Evolutionary conservation across 1,284 basidiomycete species (phyloP).

Genomic region (Mycena sp.): DNA sequence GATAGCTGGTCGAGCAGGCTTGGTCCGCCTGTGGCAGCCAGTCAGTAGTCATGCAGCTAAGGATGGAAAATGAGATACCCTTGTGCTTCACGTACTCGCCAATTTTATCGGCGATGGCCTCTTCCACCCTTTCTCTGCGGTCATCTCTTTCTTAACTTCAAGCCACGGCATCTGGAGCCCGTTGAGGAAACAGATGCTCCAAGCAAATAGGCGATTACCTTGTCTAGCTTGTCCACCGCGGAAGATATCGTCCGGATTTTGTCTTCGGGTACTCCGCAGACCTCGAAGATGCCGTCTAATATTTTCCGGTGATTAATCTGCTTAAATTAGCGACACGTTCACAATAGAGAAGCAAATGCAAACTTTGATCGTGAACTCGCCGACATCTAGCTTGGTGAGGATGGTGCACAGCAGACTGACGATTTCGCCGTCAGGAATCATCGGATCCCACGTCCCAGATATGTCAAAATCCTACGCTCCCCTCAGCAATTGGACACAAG

Average conservation of each 20-base stretch:
- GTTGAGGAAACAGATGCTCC: background rate
- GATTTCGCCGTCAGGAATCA: slow-evolving; percentile 97
- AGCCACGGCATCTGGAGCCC: slow-evolving; percentile 78
- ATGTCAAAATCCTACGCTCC: slow-evolving; percentile 92
- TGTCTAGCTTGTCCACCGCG: slow-evolving; percentile 99
- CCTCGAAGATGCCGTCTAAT: slow-evolving; percentile 96
- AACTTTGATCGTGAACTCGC: slow-evolving; percentile 95
- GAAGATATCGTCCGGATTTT: slow-evolving; percentile 97
- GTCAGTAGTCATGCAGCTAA: background rate
- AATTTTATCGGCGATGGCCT: slow-evolving; percentile 91
- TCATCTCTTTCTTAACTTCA: slow-evolving; percentile 97
- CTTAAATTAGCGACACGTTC: background rate
- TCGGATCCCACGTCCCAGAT: slow-evolving; percentile 92
- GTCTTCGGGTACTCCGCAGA: slow-evolving; percentile 93
- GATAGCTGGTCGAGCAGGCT: slow-evolving; percentile 83
- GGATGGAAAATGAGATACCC: slow-evolving; percentile 55
- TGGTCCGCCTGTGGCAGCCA: slow-evolving; percentile 66
- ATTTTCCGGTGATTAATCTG: slow-evolving; percentile 97
- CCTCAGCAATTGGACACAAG: slow-evolving; percentile 23
- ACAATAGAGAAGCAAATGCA: slow-evolving; percentile 19
- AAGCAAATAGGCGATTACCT: slow-evolving; percentile 58
- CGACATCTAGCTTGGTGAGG: slow-evolving; percentile 86
- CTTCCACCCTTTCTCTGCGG: slow-evolving; percentile 92
- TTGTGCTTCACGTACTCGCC: slow-evolving; percentile 97
- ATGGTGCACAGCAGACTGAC: slow-evolving; percentile 88